Conservation (phyloP, 1,284 basidiomycete species). For the Lentinula novae-zelandiae region DNA sequence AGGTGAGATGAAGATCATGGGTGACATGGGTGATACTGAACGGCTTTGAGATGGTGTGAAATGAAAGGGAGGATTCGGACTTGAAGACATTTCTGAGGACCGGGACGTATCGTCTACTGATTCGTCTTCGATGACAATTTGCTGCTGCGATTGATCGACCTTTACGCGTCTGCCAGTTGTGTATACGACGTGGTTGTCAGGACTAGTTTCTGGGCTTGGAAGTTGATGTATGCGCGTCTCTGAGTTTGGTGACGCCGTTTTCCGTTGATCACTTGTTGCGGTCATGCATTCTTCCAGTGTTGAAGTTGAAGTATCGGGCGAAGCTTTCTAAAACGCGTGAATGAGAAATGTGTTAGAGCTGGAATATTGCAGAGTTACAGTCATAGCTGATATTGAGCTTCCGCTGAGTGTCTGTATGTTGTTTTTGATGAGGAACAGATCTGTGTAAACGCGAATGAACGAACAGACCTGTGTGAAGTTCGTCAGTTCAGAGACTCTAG, state of each 20-base stretch:
- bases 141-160: neutral
- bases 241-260: neutral
- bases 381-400: slow-evolving; percentile 6
- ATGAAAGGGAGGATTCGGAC: neutral
- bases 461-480: slow-evolving; percentile 20
- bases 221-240: slow-evolving; percentile 6
- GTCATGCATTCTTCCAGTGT: neutral
- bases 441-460: neutral
- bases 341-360: neutral
- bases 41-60: neutral
- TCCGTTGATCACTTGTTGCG: neutral
- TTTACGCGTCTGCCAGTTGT: neutral
- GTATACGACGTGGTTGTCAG: neutral
- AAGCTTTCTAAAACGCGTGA: neutral
- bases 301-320: neutral
- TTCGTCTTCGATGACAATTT: neutral
- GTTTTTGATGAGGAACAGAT: neutral
- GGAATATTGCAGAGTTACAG: neutral
- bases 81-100: neutral
- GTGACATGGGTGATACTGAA: slow-evolving; percentile 21
- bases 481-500: slow-evolving; percentile 22
- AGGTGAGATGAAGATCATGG: slow-evolving; percentile 31
- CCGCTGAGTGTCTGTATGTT: neutral
- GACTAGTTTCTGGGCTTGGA: slow-evolving; percentile 6
- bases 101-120: neutral